Evolutionary conservation across 176 grass and related monocot species (phyloP).

Genomic region (Zizania latifolia): DNA sequence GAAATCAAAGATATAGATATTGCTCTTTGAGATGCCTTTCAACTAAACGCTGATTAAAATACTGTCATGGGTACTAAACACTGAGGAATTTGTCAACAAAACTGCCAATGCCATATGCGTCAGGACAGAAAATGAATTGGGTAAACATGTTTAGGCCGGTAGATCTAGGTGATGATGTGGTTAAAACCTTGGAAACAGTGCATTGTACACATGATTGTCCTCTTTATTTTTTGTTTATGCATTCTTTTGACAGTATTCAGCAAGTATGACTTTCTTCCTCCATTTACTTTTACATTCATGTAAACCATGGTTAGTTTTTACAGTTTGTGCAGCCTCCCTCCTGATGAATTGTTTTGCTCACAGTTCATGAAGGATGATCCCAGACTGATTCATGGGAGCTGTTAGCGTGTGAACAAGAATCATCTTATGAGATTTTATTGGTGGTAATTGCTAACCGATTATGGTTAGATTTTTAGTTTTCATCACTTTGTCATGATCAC

Average conservation of each 20-base stretch:
- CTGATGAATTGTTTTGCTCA: slow-evolving; percentile 1
- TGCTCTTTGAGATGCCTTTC: slow-evolving; percentile 32
- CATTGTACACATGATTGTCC: slow-evolving; percentile 30
- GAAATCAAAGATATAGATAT: slow-evolving; percentile 9
- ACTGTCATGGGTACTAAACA: slow-evolving; percentile 9
- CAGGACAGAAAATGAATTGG: slow-evolving; percentile 25
- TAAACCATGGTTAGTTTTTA: slow-evolving; percentile 23
- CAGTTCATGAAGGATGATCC: neutral
- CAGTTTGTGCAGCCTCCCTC: neutral
- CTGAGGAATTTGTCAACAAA: slow-evolving; percentile 36
- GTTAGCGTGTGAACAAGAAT: neutral
- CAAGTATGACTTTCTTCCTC: slow-evolving; percentile 4
- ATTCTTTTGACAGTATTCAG: neutral
- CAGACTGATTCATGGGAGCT: neutral
- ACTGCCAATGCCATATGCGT: slow-evolving; percentile 22
- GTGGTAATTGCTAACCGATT: neutral
- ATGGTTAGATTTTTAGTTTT: neutral
- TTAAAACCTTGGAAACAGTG: slow-evolving; percentile 41
- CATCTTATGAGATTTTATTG: neutral
- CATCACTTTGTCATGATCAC: neutral
- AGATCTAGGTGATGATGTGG: slow-evolving; percentile 39
- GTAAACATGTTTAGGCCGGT: slow-evolving; percentile 22
- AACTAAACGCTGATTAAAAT: slow-evolving; percentile 11
- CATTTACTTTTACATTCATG: slow-evolving; percentile 2
- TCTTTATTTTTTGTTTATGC: neutral